A percentile compares a stretch with the other conserved stretches of the same genome.
These are phyloP conservation scores for Stephanodiscus minutulus DNA, from an alignment of 108 stramenopile genomes.

Conservation along the genomic window DNA sequence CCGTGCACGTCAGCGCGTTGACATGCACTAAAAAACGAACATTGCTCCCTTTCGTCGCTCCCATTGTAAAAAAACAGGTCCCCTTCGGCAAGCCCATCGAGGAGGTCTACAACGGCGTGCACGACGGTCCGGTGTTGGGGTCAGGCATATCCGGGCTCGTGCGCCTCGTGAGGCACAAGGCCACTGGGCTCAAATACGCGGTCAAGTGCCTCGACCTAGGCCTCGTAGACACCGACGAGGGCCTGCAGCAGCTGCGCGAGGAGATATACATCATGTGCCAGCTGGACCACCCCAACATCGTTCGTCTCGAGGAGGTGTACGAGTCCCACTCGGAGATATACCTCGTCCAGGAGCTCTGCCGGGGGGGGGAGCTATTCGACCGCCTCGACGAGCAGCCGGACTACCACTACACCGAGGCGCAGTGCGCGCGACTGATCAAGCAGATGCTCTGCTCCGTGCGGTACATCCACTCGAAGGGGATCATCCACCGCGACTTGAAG, in stretches of 20 bases:
- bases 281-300: constrained; percentile 90
- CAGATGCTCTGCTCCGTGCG: constrained; percentile 89
- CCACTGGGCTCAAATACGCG: constrained; percentile 80
- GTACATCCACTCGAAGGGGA: constrained; percentile 91
- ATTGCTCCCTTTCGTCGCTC: constrained; percentile 1
- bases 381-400: constrained; percentile 81
- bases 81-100: constrained; percentile 77
- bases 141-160: constrained; percentile 83
- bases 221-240: constrained; percentile 63
- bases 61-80: constrained; percentile 21
- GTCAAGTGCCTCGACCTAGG: constrained; percentile 80
- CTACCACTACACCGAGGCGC: constrained; percentile 80
- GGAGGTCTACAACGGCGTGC: constrained; percentile 85
- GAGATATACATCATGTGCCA: constrained; percentile 90
- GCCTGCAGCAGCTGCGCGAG: constrained; percentile 66
- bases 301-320: constrained; percentile 83
- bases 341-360: constrained; percentile 75
- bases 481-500: constrained; percentile 95
- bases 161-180: constrained; percentile 69
- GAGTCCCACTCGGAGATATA: constrained; percentile 73
- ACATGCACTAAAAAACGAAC: background rate
- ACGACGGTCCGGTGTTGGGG: constrained; percentile 78
- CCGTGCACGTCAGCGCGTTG: background rate
- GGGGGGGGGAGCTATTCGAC: constrained; percentile 87
- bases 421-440: constrained; percentile 75